Percentiles rank a stretch among this genome's conserved stretches.
Conservation (phyloP, 805 yeast genomes). For the Candida vartiovaarae region DNA sequence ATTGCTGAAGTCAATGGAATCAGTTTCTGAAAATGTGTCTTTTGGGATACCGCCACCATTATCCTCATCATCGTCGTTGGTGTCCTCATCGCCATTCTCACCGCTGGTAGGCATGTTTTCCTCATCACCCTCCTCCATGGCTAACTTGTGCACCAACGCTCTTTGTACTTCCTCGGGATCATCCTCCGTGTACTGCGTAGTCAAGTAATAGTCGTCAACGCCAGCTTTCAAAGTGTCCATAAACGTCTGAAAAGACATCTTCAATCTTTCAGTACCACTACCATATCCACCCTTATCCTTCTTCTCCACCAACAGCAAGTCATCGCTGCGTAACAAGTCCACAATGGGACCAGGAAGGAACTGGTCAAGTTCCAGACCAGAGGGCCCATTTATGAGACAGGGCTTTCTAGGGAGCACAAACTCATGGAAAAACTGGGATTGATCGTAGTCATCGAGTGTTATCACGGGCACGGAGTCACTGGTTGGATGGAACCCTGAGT, state of each 20-base stretch:
- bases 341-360: constrained; percentile 32
- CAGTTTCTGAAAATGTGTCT: constrained; percentile 29
- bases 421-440: constrained; percentile 7
- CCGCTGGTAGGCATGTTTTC: constrained; percentile 2
- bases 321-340: constrained; percentile 30
- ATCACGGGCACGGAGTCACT: constrained; percentile 1
- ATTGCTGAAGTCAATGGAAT: constrained; percentile 36
- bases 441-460: background rate
- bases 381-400: constrained; percentile 37
- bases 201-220: constrained; percentile 50
- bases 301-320: constrained; percentile 48
- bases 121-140: constrained; percentile 4
- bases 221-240: constrained; percentile 35
- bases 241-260: constrained; percentile 44
- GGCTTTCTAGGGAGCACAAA: constrained; percentile 31
- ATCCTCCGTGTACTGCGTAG: constrained; percentile 60
- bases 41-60: background rate
- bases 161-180: constrained; percentile 26
- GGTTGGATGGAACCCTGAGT: constrained; percentile 9
- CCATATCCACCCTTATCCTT: constrained; percentile 61
- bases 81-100: constrained; percentile 7
- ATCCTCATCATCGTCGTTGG: constrained; percentile 17
- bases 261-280: constrained; percentile 47
- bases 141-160: constrained; percentile 20
- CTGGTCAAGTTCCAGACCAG: constrained; percentile 26